phyloP scores from a whole-genome alignment of 768 basidiomycete species.

The Thelephora ganbajun region DNA sequence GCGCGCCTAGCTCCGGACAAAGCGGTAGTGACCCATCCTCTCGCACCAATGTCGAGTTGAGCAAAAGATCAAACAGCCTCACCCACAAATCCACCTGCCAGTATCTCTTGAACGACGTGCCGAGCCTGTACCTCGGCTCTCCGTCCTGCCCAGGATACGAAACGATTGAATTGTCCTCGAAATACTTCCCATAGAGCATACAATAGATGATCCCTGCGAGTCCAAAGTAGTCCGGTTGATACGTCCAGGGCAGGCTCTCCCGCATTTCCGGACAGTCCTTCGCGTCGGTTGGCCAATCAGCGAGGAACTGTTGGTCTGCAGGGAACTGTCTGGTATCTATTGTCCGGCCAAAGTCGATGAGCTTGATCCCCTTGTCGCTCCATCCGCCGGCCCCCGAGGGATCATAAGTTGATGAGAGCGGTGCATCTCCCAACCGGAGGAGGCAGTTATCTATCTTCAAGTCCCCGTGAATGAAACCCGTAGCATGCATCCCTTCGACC shows the following conservation, averaged over 20 bases:
- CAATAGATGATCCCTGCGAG: slow-evolving; percentile 89
- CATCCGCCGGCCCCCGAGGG: slow-evolving; percentile 74
- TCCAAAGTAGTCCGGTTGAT: slow-evolving; percentile 94
- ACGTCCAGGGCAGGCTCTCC: slow-evolving; percentile 78
- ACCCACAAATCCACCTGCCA: slow-evolving; percentile 90
- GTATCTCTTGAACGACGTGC: slow-evolving; percentile 79
- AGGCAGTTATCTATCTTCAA: slow-evolving; percentile 99
- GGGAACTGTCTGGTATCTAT: slow-evolving; percentile 82
- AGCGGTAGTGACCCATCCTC: slow-evolving; percentile 55
- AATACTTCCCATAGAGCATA: slow-evolving; percentile 94
- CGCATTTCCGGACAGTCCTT: slow-evolving; percentile 89
- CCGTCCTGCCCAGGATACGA: slow-evolving; percentile 17
- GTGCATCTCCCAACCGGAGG: slow-evolving; percentile 60
- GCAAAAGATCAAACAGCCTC: slow-evolving; percentile 66
- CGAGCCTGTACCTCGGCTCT: slow-evolving; percentile 40
- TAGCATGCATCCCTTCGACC: slow-evolving; percentile 66
- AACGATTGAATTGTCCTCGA: slow-evolving; percentile 53
- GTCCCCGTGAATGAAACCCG: slow-evolving; percentile 93
- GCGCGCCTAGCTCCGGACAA: slow-evolving; percentile 41
- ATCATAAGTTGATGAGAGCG: slow-evolving; percentile 69
- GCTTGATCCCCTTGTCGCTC: slow-evolving; percentile 72
- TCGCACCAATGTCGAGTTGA: slow-evolving; percentile 63
- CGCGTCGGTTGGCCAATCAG: slow-evolving; percentile 82
- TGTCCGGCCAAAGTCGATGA: slow-evolving; percentile 96
- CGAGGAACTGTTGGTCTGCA: slow-evolving; percentile 60